Evolutionary conservation across 2,329 filamentous ascomycete species (phyloP), one percentile per base, ranked within the genome.

Genomic region (Pseudogymnoascus sp.): DNA sequence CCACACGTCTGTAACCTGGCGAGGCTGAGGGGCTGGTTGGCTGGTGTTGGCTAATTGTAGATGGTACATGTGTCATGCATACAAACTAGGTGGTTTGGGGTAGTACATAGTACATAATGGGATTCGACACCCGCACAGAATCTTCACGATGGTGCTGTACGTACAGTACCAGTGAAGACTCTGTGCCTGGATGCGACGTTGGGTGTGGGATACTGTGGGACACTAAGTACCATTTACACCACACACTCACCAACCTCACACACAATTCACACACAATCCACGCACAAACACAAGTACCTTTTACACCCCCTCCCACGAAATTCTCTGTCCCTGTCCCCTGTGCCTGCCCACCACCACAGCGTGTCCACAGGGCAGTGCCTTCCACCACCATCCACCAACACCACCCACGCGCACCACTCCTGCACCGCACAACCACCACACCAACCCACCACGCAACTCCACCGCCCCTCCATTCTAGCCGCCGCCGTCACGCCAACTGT

Each of bases 401-500:
- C 46, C 14, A 11, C 14, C 19, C 41, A 26, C 41, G 7, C 41
- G 11, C 8, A 53, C n/a, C 40, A 40, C n/a, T 38, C 35, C 12
- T n/a, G 3, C 33, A 40, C 37, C 11, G n/a, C 6, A 3, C 37
- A 35, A 14, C 37, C 6, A 43, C 16, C 40, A 43, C 40, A 24
- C 40, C 40, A 41, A 41, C 19, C 40, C 40, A 43, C 40, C 40
- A 10, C 8, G 8, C 19, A 5, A 22, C 40, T 43, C 40, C 40
- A 43, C 40, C 40, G 40, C 50, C 50, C 28, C 26, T 56, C 50
- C 16, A 19, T 8, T 14, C 50, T 56, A 33, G 5, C 50, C 50
- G 50, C 28, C 50, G 50, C 50, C 28, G 50, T 56, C 50, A 56
- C 50, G 50, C 41, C 50, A 56, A 56, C 50, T 56, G 50, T 56